Evolutionary conservation across 139 green algal species (phyloP), one percentile per base, ranked within the genome.

Genomic region (Auxenochlorella protothecoides): DNA sequence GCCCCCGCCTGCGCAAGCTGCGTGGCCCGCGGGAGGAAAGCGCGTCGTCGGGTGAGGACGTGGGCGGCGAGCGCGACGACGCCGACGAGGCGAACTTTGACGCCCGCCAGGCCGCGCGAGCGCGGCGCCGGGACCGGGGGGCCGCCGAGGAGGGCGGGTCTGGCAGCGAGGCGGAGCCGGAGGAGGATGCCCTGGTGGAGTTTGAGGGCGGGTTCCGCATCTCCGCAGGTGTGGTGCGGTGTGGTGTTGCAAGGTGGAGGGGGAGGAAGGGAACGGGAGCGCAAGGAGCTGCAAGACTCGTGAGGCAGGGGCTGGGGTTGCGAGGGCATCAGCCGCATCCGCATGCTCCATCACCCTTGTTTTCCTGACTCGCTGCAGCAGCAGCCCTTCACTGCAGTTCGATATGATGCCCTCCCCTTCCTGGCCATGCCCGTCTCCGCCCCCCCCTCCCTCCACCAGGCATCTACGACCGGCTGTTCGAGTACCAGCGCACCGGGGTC

Each of bases 401-500:
- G 27, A 44, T 44, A 1, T 44, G 27, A 44, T 44, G 27, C 27
- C 27, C 27, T 44, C 0, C 27, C 27, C 27, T 44, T 1, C 27
- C 12, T 64, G 59, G 12, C 12, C 13, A 64, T 64, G 59, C 59
- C 12, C 15, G 64, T 51, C 15, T 68, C 15, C n/a, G 64, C 14
- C 10, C 16, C 16, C 64, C 64, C 59, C 12, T 64, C 27, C 27
- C 27, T 16, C 27, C 27, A 44, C 13, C 65, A 69, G 72, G 72
- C 66, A 68, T 93, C 12, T 96, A 84, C 63, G 65, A 68, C 51
- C 75, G 82, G 55, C 78, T 98, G 69, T 96, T 98, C 79, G 86
- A 92, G 68, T 98, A 97, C 79, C 94, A 98, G 81, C 84, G 81
- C 44, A 96, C 90, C 6, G 91, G 85, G 0, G 86, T 98, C 3